phyloP scores from a whole-genome alignment of 208 protist species.

The Crithidia sp. region DNA sequence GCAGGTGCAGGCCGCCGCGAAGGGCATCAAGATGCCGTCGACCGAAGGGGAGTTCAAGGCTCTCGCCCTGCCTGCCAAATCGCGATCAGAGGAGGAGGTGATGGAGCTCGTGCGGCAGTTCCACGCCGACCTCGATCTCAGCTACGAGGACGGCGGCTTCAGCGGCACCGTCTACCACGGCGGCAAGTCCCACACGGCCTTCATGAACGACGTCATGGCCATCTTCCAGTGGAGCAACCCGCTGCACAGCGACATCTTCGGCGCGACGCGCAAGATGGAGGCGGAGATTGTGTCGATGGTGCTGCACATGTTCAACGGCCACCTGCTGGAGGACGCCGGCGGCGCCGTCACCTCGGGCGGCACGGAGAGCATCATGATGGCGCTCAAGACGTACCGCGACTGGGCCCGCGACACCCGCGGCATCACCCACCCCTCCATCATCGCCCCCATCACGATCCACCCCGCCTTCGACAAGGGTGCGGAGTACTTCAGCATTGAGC shows the following conservation, averaged over 20 bases:
- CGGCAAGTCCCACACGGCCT: slow-evolving; percentile 70
- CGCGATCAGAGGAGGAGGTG: slow-evolving; percentile 58
- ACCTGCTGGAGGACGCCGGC: slow-evolving; percentile 84
- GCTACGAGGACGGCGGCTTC: slow-evolving; percentile 76
- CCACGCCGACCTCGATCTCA: slow-evolving; percentile 74
- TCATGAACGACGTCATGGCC: slow-evolving; percentile 91
- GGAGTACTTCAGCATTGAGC: slow-evolving; percentile 96
- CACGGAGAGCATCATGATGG: slow-evolving; percentile 98
- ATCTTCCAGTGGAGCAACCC: slow-evolving; percentile 96
- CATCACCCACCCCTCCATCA: slow-evolving; percentile 92
- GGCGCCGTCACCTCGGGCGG: slow-evolving; percentile 96
- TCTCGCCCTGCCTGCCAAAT: slow-evolving; percentile 57
- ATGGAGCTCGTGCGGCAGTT: slow-evolving; percentile 48
- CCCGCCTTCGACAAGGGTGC: slow-evolving; percentile 98
- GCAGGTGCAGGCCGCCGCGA: slow-evolving; percentile 45
- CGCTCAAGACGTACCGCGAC: slow-evolving; percentile 97
- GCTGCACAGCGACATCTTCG: slow-evolving; percentile 96
- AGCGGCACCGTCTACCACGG: slow-evolving; percentile 95
- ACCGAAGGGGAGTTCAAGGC: slow-evolving; percentile 78
- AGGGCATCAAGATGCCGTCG: slow-evolving; percentile 68
- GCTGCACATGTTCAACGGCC: slow-evolving; percentile 94
- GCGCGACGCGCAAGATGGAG: slow-evolving; percentile 97
- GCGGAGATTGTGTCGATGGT: slow-evolving; percentile 97
- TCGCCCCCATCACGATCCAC: slow-evolving; percentile 94
- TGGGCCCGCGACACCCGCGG: slow-evolving; percentile 76